Evolutionary conservation across 805 yeast genomes (phyloP).

Genomic region (Teunomyces stri): DNA sequence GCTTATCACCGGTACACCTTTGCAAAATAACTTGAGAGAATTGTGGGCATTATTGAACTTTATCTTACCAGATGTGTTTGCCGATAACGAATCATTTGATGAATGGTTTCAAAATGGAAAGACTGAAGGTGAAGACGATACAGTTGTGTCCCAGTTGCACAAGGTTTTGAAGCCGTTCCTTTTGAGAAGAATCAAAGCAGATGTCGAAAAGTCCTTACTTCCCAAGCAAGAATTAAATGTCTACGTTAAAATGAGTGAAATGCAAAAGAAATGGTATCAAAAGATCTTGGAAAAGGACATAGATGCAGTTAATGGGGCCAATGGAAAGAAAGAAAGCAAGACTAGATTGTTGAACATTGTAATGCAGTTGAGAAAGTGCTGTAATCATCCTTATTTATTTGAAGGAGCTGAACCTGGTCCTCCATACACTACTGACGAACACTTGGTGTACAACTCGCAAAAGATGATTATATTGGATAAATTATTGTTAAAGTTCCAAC

Average conservation of each 20-base stretch:
- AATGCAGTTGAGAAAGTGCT: constrained; percentile 82
- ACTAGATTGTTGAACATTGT: constrained; percentile 76
- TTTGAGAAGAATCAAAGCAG: constrained; percentile 72
- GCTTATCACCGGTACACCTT: constrained; percentile 78
- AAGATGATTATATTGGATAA: constrained; percentile 72
- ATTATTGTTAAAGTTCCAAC: constrained; percentile 55
- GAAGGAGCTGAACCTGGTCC: constrained; percentile 93
- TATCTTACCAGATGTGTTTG: constrained; percentile 73
- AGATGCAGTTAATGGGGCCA: constrained; percentile 83
- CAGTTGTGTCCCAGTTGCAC: constrained; percentile 65
- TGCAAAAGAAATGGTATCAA: constrained; percentile 79
- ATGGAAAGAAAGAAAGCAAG: constrained; percentile 70
- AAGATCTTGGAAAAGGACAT: constrained; percentile 74
- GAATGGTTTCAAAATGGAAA: constrained; percentile 55
- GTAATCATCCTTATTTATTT: constrained; percentile 80
- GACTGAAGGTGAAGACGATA: constrained; percentile 41
- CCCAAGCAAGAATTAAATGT: constrained; percentile 75
- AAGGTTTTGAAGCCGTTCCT: constrained; percentile 74
- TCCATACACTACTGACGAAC: constrained; percentile 83
- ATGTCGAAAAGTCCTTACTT: constrained; percentile 74
- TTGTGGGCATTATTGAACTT: constrained; percentile 79
- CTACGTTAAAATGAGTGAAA: constrained; percentile 71
- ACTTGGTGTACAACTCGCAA: constrained; percentile 68
- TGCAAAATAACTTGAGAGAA: constrained; percentile 77
- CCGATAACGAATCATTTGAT: constrained; percentile 70